A percentile compares a stretch with the other conserved stretches of the same genome.
Evolutionary conservation across 306 rosid species (phyloP).

Genomic region (Begonia peltatifolia): DNA sequence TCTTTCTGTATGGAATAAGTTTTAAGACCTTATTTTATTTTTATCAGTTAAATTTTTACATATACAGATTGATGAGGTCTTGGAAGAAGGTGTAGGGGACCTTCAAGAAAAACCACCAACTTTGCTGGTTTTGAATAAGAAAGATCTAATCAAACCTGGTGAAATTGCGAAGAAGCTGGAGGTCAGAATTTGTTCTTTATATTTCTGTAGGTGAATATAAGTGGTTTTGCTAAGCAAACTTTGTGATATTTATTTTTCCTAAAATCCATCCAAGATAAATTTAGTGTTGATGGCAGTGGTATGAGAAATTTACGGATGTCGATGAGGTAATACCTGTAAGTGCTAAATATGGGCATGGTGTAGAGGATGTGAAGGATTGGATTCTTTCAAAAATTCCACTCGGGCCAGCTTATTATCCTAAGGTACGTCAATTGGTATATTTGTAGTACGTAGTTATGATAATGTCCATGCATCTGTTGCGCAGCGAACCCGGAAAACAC

Average conservation of each 20-base stretch:
- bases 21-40: conserved; percentile 4
- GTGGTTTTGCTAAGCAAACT: conserved; percentile 7
- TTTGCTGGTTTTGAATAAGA: conserved; percentile 77
- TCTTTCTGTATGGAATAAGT: conserved; percentile 14
- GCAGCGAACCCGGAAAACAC: too few relatives aligned
- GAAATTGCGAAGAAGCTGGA: conserved; percentile 93
- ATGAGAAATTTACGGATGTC: conserved; percentile 62
- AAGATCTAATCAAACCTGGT: conserved; percentile 90
- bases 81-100: conserved; percentile 65
- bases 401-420: conserved; percentile 89
- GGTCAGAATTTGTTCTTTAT: conserved; percentile 41
- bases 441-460: not conserved
- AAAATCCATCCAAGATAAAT: conserved; percentile 7
- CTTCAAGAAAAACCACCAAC: conserved; percentile 48
- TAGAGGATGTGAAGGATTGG: conserved; percentile 89
- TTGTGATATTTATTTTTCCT: not conserved
- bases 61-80: conserved; percentile 76
- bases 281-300: conserved; percentile 55
- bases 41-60: conserved; percentile 10
- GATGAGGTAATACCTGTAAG: conserved; percentile 98
- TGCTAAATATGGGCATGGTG: conserved; percentile 89
- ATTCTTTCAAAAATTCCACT: conserved; percentile 78
- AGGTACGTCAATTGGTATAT: conserved; percentile 28
- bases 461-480: not conserved
- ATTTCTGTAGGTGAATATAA: conserved; percentile 12